Evolutionary conservation across 2,329 filamentous ascomycete species (phyloP).

Genomic region (Lecanoromycetidae sp.): DNA sequence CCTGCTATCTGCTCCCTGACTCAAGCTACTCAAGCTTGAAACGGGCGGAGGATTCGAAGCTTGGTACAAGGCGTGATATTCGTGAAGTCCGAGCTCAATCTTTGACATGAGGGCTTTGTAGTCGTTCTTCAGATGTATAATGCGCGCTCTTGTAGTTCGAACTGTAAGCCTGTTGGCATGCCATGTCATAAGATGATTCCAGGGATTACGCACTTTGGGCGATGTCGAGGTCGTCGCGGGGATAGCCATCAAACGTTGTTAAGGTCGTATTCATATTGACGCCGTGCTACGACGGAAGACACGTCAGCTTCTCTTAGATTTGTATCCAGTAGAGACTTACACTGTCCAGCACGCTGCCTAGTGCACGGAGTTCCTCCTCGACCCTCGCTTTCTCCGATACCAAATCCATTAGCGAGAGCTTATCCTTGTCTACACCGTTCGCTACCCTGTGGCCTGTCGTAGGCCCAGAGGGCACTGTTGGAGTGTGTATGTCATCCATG

Average conservation of each 20-base stretch:
- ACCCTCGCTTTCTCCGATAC: constrained; percentile 72
- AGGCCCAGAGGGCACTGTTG: constrained; percentile 67
- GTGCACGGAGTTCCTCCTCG: constrained; percentile 74
- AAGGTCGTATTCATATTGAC: constrained; percentile 86
- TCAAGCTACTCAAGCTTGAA: constrained; percentile 26
- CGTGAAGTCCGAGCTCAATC: constrained; percentile 78
- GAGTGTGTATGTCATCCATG: constrained; percentile 57
- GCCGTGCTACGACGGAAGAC: constrained; percentile 54
- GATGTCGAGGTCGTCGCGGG: constrained; percentile 85
- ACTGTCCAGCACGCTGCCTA: constrained; percentile 77
- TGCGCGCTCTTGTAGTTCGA: constrained; percentile 80
- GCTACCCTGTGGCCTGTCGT: constrained; percentile 42
- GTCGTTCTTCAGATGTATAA: constrained; percentile 83
- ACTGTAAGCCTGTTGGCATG: constrained; percentile 40
- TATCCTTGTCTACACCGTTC: constrained; percentile 49
- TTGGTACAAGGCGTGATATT: constrained; percentile 67
- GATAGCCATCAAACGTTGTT: constrained; percentile 80
- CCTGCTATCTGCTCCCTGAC: constrained; percentile 21
- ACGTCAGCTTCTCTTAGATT: not conserved
- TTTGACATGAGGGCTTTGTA: constrained; percentile 77
- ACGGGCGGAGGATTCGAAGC: constrained; percentile 33
- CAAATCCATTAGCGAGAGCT: constrained; percentile 64
- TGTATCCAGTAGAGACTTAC: constrained; percentile 38
- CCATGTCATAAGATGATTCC: not conserved
- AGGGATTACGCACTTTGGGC: constrained; percentile 59